Conservation (phyloP, 176 grass and related monocot species). For the Triticum urartu region DNA sequence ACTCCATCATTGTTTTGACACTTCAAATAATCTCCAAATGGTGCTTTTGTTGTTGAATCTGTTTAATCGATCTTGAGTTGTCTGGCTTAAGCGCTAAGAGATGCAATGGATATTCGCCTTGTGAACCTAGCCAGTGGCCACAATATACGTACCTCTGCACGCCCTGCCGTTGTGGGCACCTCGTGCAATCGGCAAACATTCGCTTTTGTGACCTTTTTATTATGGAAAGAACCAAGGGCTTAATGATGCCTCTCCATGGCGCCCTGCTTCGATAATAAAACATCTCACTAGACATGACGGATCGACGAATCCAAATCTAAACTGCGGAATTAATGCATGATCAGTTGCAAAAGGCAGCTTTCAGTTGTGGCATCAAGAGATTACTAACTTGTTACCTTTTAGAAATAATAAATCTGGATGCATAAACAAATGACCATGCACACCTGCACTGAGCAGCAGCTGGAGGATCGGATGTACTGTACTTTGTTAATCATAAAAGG, state of each 20-base stretch:
- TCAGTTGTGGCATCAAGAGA: neutral
- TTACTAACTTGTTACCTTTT: neutral
- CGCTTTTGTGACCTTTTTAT: neutral
- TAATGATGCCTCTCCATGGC: neutral
- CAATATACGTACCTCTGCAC: neutral
- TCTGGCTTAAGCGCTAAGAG: constrained; percentile 49
- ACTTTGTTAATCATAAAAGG: neutral
- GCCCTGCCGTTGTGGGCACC: constrained; percentile 20
- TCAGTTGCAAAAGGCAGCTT: constrained; percentile 5
- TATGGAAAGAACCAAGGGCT: neutral
- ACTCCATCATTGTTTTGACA: too few relatives aligned
- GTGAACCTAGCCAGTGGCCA: neutral
- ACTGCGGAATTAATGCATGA: neutral
- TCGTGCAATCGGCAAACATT: constrained; percentile 24
- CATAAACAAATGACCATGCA: constrained; percentile 16
- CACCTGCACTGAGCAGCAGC: neutral
- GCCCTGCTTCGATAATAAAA: neutral
- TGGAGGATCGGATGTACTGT: constrained; percentile 19
- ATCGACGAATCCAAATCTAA: constrained; percentile 6
- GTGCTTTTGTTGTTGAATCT: neutral
- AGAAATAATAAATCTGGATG: neutral
- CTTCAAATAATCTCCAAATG: neutral
- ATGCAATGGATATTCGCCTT: constrained; percentile 7
- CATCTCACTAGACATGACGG: neutral
- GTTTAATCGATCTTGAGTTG: constrained; percentile 1